Evolutionary conservation across 2,329 filamentous ascomycete genomes (phyloP), one percentile per base, ranked within the genome.

Genomic region (Talaromyces sp.): DNA sequence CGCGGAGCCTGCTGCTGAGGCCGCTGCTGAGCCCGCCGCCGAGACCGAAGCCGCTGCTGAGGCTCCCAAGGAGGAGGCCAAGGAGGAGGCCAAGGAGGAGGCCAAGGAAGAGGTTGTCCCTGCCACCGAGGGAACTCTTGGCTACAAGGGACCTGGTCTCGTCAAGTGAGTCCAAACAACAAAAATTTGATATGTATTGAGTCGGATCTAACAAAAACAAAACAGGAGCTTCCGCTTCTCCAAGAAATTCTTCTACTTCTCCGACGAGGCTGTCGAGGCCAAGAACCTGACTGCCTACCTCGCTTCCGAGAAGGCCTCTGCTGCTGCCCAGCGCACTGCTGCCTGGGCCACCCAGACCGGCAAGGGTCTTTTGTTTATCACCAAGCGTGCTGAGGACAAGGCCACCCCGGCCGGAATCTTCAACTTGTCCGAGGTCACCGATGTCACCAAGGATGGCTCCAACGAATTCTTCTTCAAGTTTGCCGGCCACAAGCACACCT

Each of bases 211-310:
- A 54, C 28, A n/a, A 25, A 47, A 28, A 22, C 13, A 25, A 11
- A 22, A 30, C 69, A 96, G 91, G 86, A 90, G 92, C 77, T 85
- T 98, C 72, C 87, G 91, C 70, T 93, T 92, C 81, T 87, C 88
- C 77, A 97, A 97, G 86, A 92, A 92, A 76, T 91, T 91, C 81
- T 97, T 98, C 82, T 93, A 88, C 85, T 91, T 93, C 79, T 86
- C 87, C 69, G 81, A 85, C 56, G 90, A 92, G 60, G 80, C 90
- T 56, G 77, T 96, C 63, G 86, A 92, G 72, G 79, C 86, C 69
- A 89, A 93, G 79, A 84, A 88, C 73, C 84, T 97, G 61, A 78
- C 83, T 68, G 80, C 84, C 70, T 97, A 93, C 82, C 84, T 96
- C 69, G 91, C 92, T 80, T 88, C 87, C 71, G 92, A 96, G 85